Percentiles rank a stretch among this genome's conserved stretches.
Conservation (phyloP, 2,329 filamentous ascomycete species). For the Microcyclospora pomicola region DNA sequence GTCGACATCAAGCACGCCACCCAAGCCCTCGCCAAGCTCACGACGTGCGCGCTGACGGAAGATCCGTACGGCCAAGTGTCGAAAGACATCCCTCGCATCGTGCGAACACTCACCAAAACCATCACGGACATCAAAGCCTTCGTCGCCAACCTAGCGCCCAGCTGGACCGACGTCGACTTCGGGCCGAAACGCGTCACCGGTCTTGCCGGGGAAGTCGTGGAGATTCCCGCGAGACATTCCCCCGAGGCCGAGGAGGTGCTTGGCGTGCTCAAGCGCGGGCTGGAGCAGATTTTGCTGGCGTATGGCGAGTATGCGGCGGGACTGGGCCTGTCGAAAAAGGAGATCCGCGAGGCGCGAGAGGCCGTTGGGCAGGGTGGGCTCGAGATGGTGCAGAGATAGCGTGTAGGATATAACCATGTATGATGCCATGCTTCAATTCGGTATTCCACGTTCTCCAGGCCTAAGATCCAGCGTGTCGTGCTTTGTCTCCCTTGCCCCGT, state of each 20-base stretch:
- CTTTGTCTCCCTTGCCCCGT: too few species aligned
- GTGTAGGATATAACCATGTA: background rate
- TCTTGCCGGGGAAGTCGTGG: constrained; percentile 42
- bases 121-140: constrained; percentile 59
- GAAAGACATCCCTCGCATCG: constrained; percentile 58
- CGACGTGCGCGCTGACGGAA: constrained; percentile 61
- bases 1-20: constrained; percentile 57
- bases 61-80: constrained; percentile 82
- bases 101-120: constrained; percentile 57
- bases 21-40: constrained; percentile 47
- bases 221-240: constrained; percentile 20
- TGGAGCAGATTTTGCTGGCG: constrained; percentile 51
- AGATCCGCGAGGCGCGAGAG: constrained; percentile 61
- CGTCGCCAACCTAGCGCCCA: constrained; percentile 42
- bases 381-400: constrained; percentile 48
- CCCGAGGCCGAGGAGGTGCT: constrained; percentile 36
- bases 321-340: constrained; percentile 53
- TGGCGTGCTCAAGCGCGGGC: constrained; percentile 47
- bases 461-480: too few species aligned
- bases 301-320: constrained; percentile 65
- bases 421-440: background rate
- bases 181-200: constrained; percentile 27
- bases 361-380: constrained; percentile 42
- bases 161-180: constrained; percentile 67
- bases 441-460: too few species aligned